Evolutionary conservation across 1,284 basidiomycete genomes (phyloP).

Genomic region (Trametes sp.): DNA sequence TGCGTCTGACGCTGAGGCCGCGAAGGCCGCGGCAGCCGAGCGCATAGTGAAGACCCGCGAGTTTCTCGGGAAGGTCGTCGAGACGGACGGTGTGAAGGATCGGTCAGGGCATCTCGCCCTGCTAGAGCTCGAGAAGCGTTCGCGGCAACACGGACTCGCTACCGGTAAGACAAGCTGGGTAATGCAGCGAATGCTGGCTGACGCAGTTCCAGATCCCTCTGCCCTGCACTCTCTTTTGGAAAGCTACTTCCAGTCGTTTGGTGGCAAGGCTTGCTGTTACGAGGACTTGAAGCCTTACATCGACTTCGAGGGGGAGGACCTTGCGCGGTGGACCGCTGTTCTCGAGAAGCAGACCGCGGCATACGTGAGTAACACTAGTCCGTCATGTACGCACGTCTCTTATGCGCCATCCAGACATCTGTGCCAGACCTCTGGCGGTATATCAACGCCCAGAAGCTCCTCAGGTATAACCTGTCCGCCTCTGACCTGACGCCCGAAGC

Average conservation of each 20-base stretch:
- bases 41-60: constrained; percentile 54
- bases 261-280: constrained; percentile 84
- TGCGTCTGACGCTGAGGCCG: constrained; percentile 29
- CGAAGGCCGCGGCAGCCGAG: constrained; percentile 45
- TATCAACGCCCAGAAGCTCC: constrained; percentile 78
- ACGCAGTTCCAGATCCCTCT: constrained; percentile 47
- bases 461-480: constrained; percentile 62
- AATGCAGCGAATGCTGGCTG: not conserved
- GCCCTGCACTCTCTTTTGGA: constrained; percentile 58
- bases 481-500: constrained; percentile 59
- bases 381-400: constrained; percentile 4
- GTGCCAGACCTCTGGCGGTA: constrained; percentile 58
- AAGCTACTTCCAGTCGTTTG: constrained; percentile 76
- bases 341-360: constrained; percentile 55
- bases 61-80: constrained; percentile 63
- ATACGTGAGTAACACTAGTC: constrained; percentile 47
- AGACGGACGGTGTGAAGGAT: constrained; percentile 71
- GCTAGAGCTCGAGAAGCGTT: constrained; percentile 74
- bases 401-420: constrained; percentile 44
- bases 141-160: constrained; percentile 54
- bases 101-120: constrained; percentile 75
- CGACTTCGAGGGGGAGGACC: constrained; percentile 53
- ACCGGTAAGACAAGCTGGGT: constrained; percentile 45
- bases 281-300: constrained; percentile 83
- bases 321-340: constrained; percentile 62